Conservation (phyloP, 306 rosid species). For the Aeschynomene evenia region DNA sequence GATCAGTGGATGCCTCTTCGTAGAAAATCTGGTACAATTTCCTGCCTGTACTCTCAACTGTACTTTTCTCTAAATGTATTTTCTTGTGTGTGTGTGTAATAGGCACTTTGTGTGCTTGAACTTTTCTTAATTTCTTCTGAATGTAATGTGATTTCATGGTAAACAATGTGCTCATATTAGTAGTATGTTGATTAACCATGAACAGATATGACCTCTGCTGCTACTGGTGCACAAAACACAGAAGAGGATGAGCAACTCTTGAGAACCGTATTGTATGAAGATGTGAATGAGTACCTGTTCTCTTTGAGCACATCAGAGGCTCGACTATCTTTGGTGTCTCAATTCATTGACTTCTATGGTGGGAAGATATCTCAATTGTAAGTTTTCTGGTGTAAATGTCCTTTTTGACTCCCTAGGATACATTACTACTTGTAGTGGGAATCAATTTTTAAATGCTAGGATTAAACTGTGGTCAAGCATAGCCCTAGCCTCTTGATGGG, state of each 20-base stretch:
- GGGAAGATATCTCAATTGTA: conserved; percentile 75
- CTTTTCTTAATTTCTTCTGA: conserved; percentile 8
- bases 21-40: conserved; percentile 49
- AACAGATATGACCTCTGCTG: conserved; percentile 42
- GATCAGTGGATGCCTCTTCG: conserved; percentile 92
- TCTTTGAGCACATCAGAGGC: conserved; percentile 80
- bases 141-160: conserved; percentile 10
- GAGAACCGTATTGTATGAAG: conserved; percentile 78
- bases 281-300: conserved; percentile 77
- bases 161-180: conserved; percentile 11
- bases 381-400: conserved; percentile 39
- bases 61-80: background rate
- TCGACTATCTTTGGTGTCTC: conserved; percentile 61
- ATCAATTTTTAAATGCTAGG: conserved; percentile 16
- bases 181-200: conserved; percentile 32
- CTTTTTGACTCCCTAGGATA: conserved; percentile 10
- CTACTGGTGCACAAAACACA: conserved; percentile 42
- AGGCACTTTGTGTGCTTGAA: conserved; percentile 2
- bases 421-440: background rate
- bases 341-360: conserved; percentile 80
- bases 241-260: conserved; percentile 75
- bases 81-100: background rate
- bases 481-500: background rate
- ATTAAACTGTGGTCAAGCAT: background rate
- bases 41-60: conserved; percentile 15